Conservation (phyloP, 768 basidiomycete genomes). For the Hygrocybe coccinea region DNA sequence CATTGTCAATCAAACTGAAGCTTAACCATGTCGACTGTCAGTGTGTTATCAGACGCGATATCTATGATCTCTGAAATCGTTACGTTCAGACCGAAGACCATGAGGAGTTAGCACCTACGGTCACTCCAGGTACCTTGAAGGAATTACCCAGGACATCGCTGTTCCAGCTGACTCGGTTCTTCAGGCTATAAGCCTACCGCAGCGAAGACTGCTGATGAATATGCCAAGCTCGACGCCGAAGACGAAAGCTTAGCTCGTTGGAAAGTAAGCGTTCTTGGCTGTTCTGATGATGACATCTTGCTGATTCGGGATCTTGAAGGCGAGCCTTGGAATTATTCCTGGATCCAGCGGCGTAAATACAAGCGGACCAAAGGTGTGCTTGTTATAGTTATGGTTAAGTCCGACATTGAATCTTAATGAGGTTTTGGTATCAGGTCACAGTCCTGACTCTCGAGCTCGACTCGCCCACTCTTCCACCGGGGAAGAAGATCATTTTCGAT, state of each 20-base stretch:
- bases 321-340: conserved; percentile 77
- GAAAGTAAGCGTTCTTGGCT: conserved; percentile 44
- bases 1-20: neutral
- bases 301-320: conserved; percentile 20
- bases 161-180: conserved; percentile 12
- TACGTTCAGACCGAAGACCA: conserved; percentile 52
- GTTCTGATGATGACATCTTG: no score
- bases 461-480: conserved; percentile 63
- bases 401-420: conserved; percentile 11
- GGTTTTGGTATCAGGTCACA: conserved; percentile 49
- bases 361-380: conserved; percentile 61
- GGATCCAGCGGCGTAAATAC: conserved; percentile 37
- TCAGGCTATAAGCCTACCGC: conserved; percentile 71
- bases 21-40: conserved; percentile 48
- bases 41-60: conserved; percentile 19
- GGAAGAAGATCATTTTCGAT: conserved; percentile 63
- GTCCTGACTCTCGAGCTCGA: conserved; percentile 72
- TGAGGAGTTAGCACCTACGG: conserved; percentile 58
- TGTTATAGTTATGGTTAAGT: conserved; percentile 7
- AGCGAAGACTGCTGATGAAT: conserved; percentile 73
- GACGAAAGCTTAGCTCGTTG: conserved; percentile 93
- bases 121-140: conserved; percentile 57
- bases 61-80: neutral
- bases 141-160: neutral
- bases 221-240: conserved; percentile 77